phyloP scores from a whole-genome alignment of 345 rosid genomes.

The Viola odorata region DNA sequence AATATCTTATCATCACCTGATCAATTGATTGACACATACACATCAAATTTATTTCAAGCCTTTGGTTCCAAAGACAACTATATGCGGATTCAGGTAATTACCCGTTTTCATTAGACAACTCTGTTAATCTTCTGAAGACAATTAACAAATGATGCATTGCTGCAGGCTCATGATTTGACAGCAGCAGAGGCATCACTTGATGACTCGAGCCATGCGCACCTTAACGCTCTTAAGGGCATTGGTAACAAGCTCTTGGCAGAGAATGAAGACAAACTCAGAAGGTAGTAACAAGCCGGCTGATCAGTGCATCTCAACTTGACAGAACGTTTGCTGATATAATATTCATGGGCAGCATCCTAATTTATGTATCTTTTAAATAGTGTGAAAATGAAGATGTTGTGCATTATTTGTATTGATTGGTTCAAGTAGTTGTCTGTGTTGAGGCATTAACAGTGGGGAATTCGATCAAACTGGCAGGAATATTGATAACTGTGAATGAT shows the following conservation, averaged over 20 bases:
- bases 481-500: too few relatives aligned
- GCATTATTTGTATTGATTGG: too few relatives aligned
- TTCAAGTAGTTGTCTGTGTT: too few relatives aligned
- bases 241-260: neutral
- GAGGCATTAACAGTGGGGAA: too few relatives aligned
- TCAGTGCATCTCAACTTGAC: neutral
- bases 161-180: neutral
- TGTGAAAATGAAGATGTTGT: too few relatives aligned
- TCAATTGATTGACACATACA: neutral
- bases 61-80: neutral
- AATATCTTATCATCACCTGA: neutral
- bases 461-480: too few relatives aligned
- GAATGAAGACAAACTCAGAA: neutral
- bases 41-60: neutral
- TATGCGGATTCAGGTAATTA: neutral
- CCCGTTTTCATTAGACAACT: neutral
- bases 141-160: neutral
- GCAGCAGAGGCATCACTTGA: neutral
- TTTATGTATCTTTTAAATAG: neutral
- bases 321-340: neutral
- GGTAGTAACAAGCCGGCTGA: too few relatives aligned
- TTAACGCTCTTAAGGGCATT: neutral
- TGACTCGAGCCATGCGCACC: neutral
- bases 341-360: neutral
- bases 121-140: neutral